Percentiles rank a stretch among this genome's conserved stretches.
Evolutionary conservation across 1,284 basidiomycete species (phyloP).

Genomic region (Coriolopsis trogii): DNA sequence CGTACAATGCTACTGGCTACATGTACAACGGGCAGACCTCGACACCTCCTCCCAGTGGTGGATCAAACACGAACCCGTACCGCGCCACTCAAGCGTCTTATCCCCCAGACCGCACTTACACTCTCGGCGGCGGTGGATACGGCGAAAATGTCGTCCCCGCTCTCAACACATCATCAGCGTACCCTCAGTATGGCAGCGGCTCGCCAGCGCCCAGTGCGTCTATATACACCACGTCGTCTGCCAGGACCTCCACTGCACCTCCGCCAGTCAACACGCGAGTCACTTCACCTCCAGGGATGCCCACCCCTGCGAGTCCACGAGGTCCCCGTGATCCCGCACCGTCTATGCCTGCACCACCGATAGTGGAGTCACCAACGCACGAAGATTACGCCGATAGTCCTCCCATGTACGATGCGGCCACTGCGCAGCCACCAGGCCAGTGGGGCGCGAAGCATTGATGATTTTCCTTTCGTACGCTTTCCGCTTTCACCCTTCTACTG

Average conservation of each 20-base stretch:
- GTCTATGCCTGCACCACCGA: conserved; percentile 8
- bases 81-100: conserved; percentile 29
- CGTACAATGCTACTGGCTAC: conserved; percentile 42
- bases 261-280: conserved; percentile 27
- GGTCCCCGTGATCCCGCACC: conserved; percentile 21
- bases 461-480: not conserved
- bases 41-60: conserved; percentile 24
- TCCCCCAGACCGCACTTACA: conserved; percentile 54
- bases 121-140: conserved; percentile 61
- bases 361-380: conserved; percentile 25
- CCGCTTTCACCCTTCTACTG: not conserved
- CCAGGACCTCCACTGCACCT: conserved; percentile 22
- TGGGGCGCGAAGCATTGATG: conserved; percentile 49
- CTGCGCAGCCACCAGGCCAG: conserved; percentile 48
- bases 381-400: conserved; percentile 55
- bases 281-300: conserved; percentile 9
- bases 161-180: conserved; percentile 11
- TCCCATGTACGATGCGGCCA: conserved; percentile 62
- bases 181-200: conserved; percentile 23
- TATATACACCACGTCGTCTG: conserved; percentile 23
- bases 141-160: conserved; percentile 47
- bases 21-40: conserved; percentile 29
- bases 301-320: conserved; percentile 22
- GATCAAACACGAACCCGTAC: conserved; percentile 29
- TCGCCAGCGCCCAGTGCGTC: conserved; percentile 25